These are phyloP conservation scores for Boechera divaricarpa DNA, from an alignment of 345 rosid genomes.

Conservation along the genomic window DNA sequence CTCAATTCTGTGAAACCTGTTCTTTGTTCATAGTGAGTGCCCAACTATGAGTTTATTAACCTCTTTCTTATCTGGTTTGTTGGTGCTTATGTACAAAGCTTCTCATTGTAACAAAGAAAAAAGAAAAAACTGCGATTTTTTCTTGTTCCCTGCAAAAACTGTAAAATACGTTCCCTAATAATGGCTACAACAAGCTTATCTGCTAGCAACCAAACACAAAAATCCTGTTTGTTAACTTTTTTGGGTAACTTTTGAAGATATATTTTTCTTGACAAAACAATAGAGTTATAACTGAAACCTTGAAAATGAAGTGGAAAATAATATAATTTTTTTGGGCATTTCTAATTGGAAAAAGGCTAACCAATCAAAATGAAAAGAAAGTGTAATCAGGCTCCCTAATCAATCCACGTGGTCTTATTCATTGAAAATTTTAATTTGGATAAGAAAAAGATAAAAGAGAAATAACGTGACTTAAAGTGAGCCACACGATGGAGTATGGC, in stretches of 20 bases:
- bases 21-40: conserved; percentile 39
- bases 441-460: conserved; percentile 33
- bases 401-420: conserved; percentile 17
- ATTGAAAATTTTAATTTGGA: conserved; percentile 8
- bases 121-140: background rate
- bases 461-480: conserved; percentile 29
- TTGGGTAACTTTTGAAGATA: too few relatives aligned
- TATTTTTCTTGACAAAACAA: too few relatives aligned
- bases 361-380: background rate
- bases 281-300: too few relatives aligned
- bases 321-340: too few relatives aligned
- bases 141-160: background rate
- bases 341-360: background rate
- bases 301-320: too few relatives aligned
- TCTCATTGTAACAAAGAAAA: conserved; percentile 32
- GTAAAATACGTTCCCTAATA: conserved; percentile 12
- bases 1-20: conserved; percentile 25
- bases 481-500: conserved; percentile 45
- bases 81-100: conserved; percentile 37
- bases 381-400: background rate
- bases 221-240: background rate
- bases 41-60: conserved; percentile 29
- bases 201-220: background rate
- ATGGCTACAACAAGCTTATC: background rate
- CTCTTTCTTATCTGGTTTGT: conserved; percentile 14